Evolutionary conservation across 768 basidiomycete genomes (phyloP).

Genomic region (Agrocybe pediades): DNA sequence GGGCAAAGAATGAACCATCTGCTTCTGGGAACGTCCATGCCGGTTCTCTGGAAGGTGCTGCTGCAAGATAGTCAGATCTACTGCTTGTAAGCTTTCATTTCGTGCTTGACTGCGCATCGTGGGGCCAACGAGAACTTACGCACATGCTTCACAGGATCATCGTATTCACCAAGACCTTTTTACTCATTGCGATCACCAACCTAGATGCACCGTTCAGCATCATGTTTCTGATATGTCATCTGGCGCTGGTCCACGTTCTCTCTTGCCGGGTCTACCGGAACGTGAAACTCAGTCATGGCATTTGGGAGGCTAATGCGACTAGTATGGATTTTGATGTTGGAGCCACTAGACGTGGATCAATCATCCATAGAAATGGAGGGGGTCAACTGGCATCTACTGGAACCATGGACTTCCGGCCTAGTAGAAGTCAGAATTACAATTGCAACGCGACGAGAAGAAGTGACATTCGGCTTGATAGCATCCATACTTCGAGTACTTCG

Average conservation of each 20-base stretch:
- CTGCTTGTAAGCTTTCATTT: constrained; percentile 14
- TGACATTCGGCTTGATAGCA: not conserved
- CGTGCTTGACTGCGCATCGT: not conserved
- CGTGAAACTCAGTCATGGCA: constrained; percentile 5
- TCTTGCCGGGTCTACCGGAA: constrained; percentile 11
- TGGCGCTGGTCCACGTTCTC: constrained; percentile 9
- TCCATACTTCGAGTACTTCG: not conserved
- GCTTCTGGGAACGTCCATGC: constrained; percentile 22
- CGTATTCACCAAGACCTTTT: constrained; percentile 4
- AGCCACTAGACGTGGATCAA: constrained; percentile 1
- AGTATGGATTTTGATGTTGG: constrained; percentile 3
- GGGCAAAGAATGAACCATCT: constrained; percentile 4
- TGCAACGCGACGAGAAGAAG: not conserved
- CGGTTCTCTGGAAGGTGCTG: constrained; percentile 21
- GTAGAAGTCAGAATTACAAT: not conserved
- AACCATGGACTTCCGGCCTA: not conserved
- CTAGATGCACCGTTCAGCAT: not conserved
- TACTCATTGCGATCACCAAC: not conserved
- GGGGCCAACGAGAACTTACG: no score
- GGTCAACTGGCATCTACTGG: not conserved
- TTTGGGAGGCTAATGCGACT: constrained; percentile 4
- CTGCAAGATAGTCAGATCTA: constrained; percentile 30
- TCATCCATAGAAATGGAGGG: not conserved
- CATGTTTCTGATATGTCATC: constrained; percentile 12
- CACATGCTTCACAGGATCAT: not conserved